Percentiles rank a stretch among this genome's conserved stretches.
Evolutionary conservation across 2,329 filamentous ascomycete genomes (phyloP).

Genomic region (Aspergillus fumigatiaffinis): DNA sequence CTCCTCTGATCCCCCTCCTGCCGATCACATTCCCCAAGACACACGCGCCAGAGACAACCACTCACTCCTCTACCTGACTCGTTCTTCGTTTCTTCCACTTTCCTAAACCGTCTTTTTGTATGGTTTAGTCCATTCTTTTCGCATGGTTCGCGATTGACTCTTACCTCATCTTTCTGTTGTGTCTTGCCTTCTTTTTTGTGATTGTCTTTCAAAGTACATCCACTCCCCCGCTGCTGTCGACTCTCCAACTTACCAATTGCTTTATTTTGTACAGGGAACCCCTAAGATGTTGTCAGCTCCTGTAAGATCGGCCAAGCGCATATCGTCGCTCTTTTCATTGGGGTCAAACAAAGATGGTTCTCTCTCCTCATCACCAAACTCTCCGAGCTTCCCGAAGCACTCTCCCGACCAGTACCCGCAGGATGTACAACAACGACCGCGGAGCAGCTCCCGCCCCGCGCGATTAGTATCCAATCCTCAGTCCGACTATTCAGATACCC

Average conservation of each 20-base stretch:
- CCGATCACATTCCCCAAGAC: conserved; percentile 32
- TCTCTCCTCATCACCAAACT: conserved; percentile 26
- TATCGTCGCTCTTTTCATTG: conserved; percentile 44
- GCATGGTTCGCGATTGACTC: conserved; percentile 16
- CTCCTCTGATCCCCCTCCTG: conserved; percentile 32
- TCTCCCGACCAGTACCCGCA: conserved; percentile 21
- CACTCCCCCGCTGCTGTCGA: background rate
- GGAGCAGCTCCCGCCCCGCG: conserved; percentile 29
- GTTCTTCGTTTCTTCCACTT: conserved; percentile 1
- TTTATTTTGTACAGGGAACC: conserved; percentile 4
- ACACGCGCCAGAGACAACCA: conserved; percentile 1
- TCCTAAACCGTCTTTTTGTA: background rate
- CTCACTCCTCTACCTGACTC: conserved; percentile 1
- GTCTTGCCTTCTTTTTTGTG: background rate
- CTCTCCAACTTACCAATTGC: conserved; percentile 1
- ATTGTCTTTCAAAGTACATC: conserved; percentile 1
- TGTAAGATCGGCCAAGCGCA: conserved; percentile 42
- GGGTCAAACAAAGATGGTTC: conserved; percentile 34
- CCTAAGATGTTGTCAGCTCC: conserved; percentile 38
- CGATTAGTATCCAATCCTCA: conserved; percentile 34
- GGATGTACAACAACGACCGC: conserved; percentile 17
- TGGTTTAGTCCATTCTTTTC: background rate
- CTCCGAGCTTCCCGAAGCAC: conserved; percentile 16
- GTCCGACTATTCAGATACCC: conserved; percentile 24
- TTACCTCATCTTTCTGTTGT: conserved; percentile 10